A percentile compares a stretch with the other conserved stretches of the same genome.
Evolutionary conservation across 164 flowering plant species (phyloP).

Genomic region (Litsea cubeba): DNA sequence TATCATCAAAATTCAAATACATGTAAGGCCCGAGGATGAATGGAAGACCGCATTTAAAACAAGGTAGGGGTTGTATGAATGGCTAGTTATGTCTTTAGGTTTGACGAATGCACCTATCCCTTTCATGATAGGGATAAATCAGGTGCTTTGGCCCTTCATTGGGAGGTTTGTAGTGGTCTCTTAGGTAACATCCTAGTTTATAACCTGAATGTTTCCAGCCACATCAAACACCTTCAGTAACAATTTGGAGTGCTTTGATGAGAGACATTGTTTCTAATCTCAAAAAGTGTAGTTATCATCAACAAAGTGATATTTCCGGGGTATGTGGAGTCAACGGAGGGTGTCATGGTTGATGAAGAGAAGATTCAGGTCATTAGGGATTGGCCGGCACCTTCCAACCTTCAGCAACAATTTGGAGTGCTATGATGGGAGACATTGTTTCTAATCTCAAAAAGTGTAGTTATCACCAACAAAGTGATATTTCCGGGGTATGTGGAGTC

Average conservation of each 20-base stretch:
- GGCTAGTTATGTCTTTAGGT: too few relatives aligned
- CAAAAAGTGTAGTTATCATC: background rate
- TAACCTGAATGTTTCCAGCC: too few relatives aligned
- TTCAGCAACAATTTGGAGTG: background rate
- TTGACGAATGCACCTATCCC: too few relatives aligned
- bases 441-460: background rate
- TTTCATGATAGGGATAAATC: background rate
- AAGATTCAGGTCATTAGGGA: background rate
- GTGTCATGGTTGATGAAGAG: background rate
- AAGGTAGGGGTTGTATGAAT: too few relatives aligned
- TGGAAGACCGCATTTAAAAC: background rate
- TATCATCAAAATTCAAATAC: slow-evolving; percentile 1
- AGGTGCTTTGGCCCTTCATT: background rate
- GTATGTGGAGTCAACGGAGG: background rate
- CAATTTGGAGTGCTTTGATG: background rate
- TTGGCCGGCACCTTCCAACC: background rate
- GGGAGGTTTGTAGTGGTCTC: background rate
- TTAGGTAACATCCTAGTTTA: background rate
- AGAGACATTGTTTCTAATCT: background rate
- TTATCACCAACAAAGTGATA: background rate
- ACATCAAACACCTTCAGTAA: background rate
- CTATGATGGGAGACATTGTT: background rate
- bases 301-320: background rate
- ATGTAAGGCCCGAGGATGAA: background rate
- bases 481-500: background rate